Percentiles rank a stretch among this genome's conserved stretches.
Evolutionary conservation across 768 basidiomycete species (phyloP).

Genomic region (Candolleomyces eurysporus): DNA sequence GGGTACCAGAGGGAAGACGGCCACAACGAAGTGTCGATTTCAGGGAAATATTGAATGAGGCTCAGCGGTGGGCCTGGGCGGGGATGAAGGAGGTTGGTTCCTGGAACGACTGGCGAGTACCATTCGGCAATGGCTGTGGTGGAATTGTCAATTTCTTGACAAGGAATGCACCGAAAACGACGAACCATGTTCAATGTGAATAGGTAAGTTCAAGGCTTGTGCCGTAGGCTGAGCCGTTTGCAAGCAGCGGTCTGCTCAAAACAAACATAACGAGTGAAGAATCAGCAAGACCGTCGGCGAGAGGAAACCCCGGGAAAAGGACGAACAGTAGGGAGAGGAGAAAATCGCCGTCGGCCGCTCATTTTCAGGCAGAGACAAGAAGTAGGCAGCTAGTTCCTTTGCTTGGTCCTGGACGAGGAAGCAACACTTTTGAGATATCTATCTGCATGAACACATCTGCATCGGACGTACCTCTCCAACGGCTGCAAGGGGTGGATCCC

Average conservation of each 20-base stretch:
- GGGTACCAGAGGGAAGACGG: constrained; percentile 70
- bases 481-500: constrained; percentile 73
- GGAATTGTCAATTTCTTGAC: not conserved
- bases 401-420: constrained; percentile 57
- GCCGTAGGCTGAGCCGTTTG: constrained; percentile 74
- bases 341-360: constrained; percentile 76
- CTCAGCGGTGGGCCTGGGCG: constrained; percentile 58
- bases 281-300: not conserved
- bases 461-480: constrained; percentile 55
- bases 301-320: not conserved
- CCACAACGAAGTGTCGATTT: constrained; percentile 50
- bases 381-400: constrained; percentile 63
- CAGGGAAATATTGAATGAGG: constrained; percentile 54
- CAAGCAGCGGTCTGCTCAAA: constrained; percentile 65
- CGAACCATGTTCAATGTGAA: constrained; percentile 78
- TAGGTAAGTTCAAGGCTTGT: constrained; percentile 57
- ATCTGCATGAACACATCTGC: not conserved
- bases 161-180: not conserved
- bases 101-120: constrained; percentile 68
- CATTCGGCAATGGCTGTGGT: constrained; percentile 67
- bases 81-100: constrained; percentile 67
- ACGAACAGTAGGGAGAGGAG: constrained; percentile 81
- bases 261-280: constrained; percentile 21
- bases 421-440: not conserved
- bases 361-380: constrained; percentile 60